phyloP scores from a whole-genome alignment of 106 monocot genomes.

The Allium fistulosum region DNA sequence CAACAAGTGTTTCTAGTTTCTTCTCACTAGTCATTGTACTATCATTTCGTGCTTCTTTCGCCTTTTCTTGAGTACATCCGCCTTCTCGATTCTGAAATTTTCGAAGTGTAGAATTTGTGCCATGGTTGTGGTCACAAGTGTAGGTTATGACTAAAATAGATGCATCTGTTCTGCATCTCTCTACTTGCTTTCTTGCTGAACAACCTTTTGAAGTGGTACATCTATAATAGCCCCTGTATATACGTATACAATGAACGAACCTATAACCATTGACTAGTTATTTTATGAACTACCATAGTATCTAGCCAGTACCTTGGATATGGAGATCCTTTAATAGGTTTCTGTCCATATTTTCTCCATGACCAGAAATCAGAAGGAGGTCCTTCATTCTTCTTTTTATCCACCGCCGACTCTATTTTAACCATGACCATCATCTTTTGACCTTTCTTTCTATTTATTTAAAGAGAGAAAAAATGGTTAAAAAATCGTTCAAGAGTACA shows the following conservation, averaged over 20 bases:
- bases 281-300: neutral
- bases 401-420: slow-evolving; percentile 20
- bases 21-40: neutral
- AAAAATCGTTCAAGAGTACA: neutral
- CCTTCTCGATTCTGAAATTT: neutral
- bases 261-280: neutral
- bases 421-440: slow-evolving; percentile 32
- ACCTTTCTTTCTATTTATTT: slow-evolving; percentile 20
- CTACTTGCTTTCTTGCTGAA: slow-evolving; percentile 61
- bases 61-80: neutral
- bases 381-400: slow-evolving; percentile 23
- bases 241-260: neutral
- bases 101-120: slow-evolving; percentile 11
- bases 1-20: neutral
- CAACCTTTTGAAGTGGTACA: slow-evolving; percentile 62
- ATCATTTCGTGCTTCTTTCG: neutral
- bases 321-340: slow-evolving; percentile 23
- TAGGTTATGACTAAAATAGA: slow-evolving; percentile 53
- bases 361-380: slow-evolving; percentile 50
- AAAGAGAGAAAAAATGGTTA: neutral
- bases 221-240: slow-evolving; percentile 49
- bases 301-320: slow-evolving; percentile 33
- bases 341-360: slow-evolving; percentile 65
- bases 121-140: slow-evolving; percentile 52
- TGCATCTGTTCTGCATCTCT: slow-evolving; percentile 50